Evolutionary conservation across 2,329 filamentous ascomycete species (phyloP), one percentile per base, ranked within the genome.

Genomic region (Blumeria hordei): DNA sequence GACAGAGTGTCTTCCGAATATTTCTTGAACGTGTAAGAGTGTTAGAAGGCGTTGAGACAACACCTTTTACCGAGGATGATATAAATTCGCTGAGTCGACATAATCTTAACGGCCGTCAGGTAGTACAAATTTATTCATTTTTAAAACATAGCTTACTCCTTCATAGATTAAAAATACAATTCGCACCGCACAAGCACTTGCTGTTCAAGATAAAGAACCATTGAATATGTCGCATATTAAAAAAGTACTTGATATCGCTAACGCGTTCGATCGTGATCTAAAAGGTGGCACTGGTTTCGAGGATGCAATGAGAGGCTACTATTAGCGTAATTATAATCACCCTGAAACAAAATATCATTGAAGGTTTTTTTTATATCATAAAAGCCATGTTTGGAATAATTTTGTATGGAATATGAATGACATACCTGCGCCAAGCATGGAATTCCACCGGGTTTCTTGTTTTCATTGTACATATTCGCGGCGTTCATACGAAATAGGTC

Each of bases 271-370:
- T 59, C 75, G 80, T 34, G 87, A 94, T 65, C 71, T 94, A 53
- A 86, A 83, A 65, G 88, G 87, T 5, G 86, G 86, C 0, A 73
- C 76, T 0, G 86, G 86, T 0, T 93, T 86, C 61, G 71, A 84
- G 60, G 86, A 92, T 64, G 85, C 85, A 0, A 90, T 92, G 86
- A 74, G 83, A 60, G 85, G 81, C 63, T 92, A 92, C 61, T 81
- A 63, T 56, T 65, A 61, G 60, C 21, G 21, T 28, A 28, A 28
- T 28, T 28, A 28, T 28, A 28, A 28, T 28, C 21, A 28, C 21
- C 21, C 21, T 28, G 21, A 4, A 28, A 28, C 4, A 28, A 28
- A 28, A 28, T 28, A 28, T 2, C 21, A 28, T 28, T 28, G 4
- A 28, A 2, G 21, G 21, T 28, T 2, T 28, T 28, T 28, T 28